Percentiles rank a stretch among this genome's conserved stretches.
These are phyloP conservation scores for Taiwanofungus camphoratus DNA, from an alignment of 1,284 basidiomycete genomes.

Conservation along the genomic window DNA sequence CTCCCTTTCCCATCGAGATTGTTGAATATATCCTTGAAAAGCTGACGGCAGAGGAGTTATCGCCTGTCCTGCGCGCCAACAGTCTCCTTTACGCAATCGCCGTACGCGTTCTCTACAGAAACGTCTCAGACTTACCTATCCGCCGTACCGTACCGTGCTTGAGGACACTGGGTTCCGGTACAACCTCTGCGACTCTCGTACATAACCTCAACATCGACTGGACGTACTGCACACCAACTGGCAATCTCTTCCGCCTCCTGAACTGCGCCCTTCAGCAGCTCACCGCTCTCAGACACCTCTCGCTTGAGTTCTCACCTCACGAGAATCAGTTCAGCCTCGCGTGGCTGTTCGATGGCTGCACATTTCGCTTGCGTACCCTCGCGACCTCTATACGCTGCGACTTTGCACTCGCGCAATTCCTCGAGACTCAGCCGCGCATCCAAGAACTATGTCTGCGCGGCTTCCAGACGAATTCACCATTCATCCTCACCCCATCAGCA, in stretches of 20 bases:
- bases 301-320: conserved; percentile 40
- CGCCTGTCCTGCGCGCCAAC: conserved; percentile 27
- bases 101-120: conserved; percentile 41
- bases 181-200: conserved; percentile 34
- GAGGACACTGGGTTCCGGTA: conserved; percentile 32
- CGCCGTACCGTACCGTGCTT: conserved; percentile 33
- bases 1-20: conserved; percentile 42
- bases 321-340: conserved; percentile 33
- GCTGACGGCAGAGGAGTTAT: conserved; percentile 27
- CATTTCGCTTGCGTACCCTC: conserved; percentile 40
- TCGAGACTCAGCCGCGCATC: conserved; percentile 43
- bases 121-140: conserved; percentile 33
- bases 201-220: conserved; percentile 40
- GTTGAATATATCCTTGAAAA: conserved; percentile 38
- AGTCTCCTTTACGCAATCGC: conserved; percentile 35
- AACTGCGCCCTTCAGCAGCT: conserved; percentile 37
- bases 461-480: conserved; percentile 29
- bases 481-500: conserved; percentile 34
- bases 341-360: conserved; percentile 39
- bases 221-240: conserved; percentile 26
- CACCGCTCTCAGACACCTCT: conserved; percentile 34
- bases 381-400: conserved; percentile 50
- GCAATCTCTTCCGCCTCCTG: conserved; percentile 44
- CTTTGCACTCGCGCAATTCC: conserved; percentile 40
- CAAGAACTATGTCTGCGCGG: conserved; percentile 50